phyloP scores from a whole-genome alignment of 805 yeast genomes.

The Candida chauliodis region DNA sequence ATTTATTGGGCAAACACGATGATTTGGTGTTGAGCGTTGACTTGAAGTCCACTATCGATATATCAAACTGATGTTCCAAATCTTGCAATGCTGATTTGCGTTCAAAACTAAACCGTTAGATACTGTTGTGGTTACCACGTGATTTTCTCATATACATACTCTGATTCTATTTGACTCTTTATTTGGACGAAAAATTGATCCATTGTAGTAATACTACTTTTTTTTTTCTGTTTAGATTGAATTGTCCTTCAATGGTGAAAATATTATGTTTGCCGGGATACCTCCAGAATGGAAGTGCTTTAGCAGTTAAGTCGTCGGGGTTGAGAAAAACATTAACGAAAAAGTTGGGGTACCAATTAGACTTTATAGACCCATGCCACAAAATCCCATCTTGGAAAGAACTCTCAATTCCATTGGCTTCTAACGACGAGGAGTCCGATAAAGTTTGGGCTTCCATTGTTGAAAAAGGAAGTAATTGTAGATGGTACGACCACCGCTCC shows the following conservation, averaged over 20 bases:
- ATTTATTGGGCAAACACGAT: slow-evolving; percentile 2
- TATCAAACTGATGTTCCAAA: slow-evolving; percentile 10
- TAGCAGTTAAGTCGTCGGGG: slow-evolving; percentile 33
- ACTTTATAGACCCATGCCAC: slow-evolving; percentile 33
- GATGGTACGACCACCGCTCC: slow-evolving; percentile 33
- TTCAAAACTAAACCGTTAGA: slow-evolving; percentile 3
- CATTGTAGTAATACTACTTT: background rate
- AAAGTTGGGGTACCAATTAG: slow-evolving; percentile 22
- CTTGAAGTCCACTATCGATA: slow-evolving; percentile 6
- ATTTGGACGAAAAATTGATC: slow-evolving; percentile 9
- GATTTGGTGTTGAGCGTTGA: slow-evolving; percentile 4
- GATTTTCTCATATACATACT: slow-evolving; percentile 9
- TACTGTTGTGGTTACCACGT: too few relatives aligned
- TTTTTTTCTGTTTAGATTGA: slow-evolving; percentile 2
- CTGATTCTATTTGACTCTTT: slow-evolving; percentile 10
- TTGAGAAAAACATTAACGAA: slow-evolving; percentile 27
- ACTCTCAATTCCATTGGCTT: slow-evolving; percentile 26
- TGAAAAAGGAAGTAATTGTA: slow-evolving; percentile 24
- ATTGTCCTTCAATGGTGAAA: slow-evolving; percentile 6
- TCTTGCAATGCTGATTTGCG: slow-evolving; percentile 9
- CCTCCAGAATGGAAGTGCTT: slow-evolving; percentile 30
- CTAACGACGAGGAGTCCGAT: slow-evolving; percentile 22
- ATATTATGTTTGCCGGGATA: slow-evolving; percentile 33
- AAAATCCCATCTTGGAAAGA: slow-evolving; percentile 20
- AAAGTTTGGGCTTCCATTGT: slow-evolving; percentile 31